Evolutionary conservation across 169 alveolate species (phyloP).

Genomic region (Plasmodium chabaudi): DNA sequence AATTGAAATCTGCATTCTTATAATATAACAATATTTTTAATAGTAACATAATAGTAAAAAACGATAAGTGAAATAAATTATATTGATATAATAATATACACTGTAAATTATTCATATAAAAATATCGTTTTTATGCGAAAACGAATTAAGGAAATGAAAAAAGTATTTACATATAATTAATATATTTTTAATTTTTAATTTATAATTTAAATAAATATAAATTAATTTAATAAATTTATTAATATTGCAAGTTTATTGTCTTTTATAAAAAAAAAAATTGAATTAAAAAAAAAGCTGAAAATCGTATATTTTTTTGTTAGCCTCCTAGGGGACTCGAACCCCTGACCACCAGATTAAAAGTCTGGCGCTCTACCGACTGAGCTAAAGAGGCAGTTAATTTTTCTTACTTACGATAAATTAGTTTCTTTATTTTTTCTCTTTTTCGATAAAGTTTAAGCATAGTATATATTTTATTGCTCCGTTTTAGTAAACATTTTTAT

Average conservation of each 20-base stretch:
- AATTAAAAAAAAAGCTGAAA: not conserved
- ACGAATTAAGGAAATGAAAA: too few relatives aligned
- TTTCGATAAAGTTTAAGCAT: not conserved
- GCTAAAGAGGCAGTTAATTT: constrained; percentile 95
- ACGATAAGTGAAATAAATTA: too few relatives aligned
- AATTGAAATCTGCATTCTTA: too few relatives aligned
- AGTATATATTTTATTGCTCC: not conserved
- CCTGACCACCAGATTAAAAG: constrained; percentile 99
- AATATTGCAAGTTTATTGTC: constrained; percentile 1
- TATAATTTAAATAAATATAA: too few relatives aligned
- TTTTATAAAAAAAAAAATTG: not conserved
- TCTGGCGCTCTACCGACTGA: constrained; percentile 99
- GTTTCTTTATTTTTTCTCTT: constrained; percentile 42
- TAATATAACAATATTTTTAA: too few relatives aligned
- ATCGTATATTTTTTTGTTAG: constrained; percentile 23
- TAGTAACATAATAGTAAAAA: too few relatives aligned
- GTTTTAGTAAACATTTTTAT: not conserved
- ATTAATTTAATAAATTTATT: too few relatives aligned
- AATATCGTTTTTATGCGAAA: too few relatives aligned
- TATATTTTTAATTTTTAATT: too few relatives aligned
- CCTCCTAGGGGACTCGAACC: constrained; percentile 99
- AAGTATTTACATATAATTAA: too few relatives aligned
- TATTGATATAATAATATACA: too few relatives aligned
- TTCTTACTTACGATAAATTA: not conserved
- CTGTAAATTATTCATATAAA: too few relatives aligned